These are phyloP conservation scores for Pseudozyma sp. DNA, from an alignment of 1,284 basidiomycete species.

Conservation along the genomic window DNA sequence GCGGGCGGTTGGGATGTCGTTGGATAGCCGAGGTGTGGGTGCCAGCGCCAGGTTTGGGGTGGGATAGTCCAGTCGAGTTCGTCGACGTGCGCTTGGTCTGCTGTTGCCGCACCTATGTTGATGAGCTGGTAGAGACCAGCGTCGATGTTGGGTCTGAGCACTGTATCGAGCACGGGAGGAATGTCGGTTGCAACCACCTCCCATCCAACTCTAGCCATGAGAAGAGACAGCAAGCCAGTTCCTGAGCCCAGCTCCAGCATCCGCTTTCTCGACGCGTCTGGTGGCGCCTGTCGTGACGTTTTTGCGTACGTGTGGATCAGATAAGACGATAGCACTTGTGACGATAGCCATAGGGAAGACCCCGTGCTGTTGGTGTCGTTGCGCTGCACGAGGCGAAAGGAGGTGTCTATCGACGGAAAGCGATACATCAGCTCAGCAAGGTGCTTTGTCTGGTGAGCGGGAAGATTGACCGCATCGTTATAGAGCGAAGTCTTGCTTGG, in stretches of 20 bases:
- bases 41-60: constrained; percentile 22
- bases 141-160: constrained; percentile 77
- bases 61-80: constrained; percentile 74
- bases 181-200: constrained; percentile 84
- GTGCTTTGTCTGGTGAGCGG: constrained; percentile 50
- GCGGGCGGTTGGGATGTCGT: background rate
- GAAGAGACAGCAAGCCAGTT: constrained; percentile 71
- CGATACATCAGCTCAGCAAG: constrained; percentile 36
- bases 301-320: constrained; percentile 31
- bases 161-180: constrained; percentile 75
- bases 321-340: constrained; percentile 46
- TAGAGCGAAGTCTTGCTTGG: background rate
- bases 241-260: constrained; percentile 46
- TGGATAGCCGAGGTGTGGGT: constrained; percentile 7
- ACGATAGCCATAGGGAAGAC: constrained; percentile 53
- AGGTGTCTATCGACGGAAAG: constrained; percentile 31
- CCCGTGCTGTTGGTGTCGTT: constrained; percentile 52
- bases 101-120: background rate
- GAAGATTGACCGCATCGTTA: constrained; percentile 34
- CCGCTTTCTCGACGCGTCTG: background rate
- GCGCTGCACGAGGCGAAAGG: constrained; percentile 26
- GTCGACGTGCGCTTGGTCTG: constrained; percentile 72
- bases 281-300: background rate
- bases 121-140: constrained; percentile 69
- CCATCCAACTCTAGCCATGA: constrained; percentile 78